These are phyloP conservation scores for Bimuria novae-zelandiae DNA, from an alignment of 2,329 filamentous ascomycete species.

Conservation along the genomic window DNA sequence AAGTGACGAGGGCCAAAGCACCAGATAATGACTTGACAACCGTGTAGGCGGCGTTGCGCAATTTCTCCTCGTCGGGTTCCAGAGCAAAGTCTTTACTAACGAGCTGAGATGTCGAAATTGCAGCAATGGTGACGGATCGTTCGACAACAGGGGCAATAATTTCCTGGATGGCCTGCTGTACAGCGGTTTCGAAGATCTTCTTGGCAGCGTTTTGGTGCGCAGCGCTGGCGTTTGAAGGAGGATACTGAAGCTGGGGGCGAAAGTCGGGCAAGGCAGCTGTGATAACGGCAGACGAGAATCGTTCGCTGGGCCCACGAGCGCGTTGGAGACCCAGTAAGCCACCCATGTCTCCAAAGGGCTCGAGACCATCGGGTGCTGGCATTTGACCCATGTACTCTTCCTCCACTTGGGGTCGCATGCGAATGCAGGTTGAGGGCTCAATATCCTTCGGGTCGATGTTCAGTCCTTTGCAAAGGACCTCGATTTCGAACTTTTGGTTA, in stretches of 20 bases:
- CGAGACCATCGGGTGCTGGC: constrained; percentile 66
- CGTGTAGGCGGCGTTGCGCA: constrained; percentile 83
- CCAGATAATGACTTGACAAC: constrained; percentile 96
- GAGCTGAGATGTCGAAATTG: constrained; percentile 93
- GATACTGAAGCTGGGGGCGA: constrained; percentile 76
- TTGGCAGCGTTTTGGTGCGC: constrained; percentile 68
- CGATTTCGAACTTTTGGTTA: constrained; percentile 98
- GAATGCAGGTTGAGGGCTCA: constrained; percentile 83
- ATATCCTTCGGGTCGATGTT: constrained; percentile 91
- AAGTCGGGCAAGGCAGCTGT: constrained; percentile 84
- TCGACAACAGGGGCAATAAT: constrained; percentile 98
- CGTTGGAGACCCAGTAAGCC: constrained; percentile 66
- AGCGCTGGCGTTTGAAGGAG: constrained; percentile 69
- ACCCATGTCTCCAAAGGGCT: constrained; percentile 77
- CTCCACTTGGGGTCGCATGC: constrained; percentile 72
- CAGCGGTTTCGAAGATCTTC: constrained; percentile 80
- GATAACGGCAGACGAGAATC: constrained; percentile 77
- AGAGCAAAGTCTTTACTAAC: constrained; percentile 96
- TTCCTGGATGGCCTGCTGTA: constrained; percentile 88
- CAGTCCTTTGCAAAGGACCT: constrained; percentile 92
- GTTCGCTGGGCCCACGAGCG: constrained; percentile 65
- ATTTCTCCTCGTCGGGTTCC: constrained; percentile 84
- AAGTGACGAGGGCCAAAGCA: constrained; percentile 93
- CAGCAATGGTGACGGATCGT: constrained; percentile 94
- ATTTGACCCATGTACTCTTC: constrained; percentile 58